Base-by-base conservation (phyloP, 345 rosid genomes). In the Brassica napus region DNA sequence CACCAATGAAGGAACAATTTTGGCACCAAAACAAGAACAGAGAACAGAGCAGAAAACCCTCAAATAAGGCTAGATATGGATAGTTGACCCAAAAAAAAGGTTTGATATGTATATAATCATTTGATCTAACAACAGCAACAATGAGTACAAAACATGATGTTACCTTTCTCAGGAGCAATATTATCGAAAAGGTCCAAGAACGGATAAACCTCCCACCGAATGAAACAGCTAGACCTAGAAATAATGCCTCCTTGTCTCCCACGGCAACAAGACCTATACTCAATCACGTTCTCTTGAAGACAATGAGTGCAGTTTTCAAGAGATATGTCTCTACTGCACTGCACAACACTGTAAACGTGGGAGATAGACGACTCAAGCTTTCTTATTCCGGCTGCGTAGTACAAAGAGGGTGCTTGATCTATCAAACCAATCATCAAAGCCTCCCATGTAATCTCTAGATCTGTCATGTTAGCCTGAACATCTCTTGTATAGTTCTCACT, bases 311-410 rank as follows among this genome's bases (percentile, higher is more conserved):
- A 88, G 4, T 68, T 83, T 1, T 0, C 0, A 1, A 28, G 4
- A 12, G 86, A 76, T 10, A 88, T 1, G 68, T 88, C 90, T 12
- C 73, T 81, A 1, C 79, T 85, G 72, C 94, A 90, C 83, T 90
- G 87, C 8, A 34, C 81, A 2, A 90, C 78, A 8, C 39, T 15
- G 69, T 78, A 90, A 14, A 90, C 12, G 0, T 2, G 49, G 14
- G 69, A 23, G 10, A 30, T 73, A 1, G 71, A 14, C 54, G 32
- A 67, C n/a, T 61, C 49, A 18, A 69, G 63, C 44, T 59, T 8
- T 7, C 4, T 35, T 3, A 47, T 44, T 10, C 12, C 21, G 2
- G 75, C 70, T 0, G 87, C 88, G 69, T 86, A 90, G 69, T 63
- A 84, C 54, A 3, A 69, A 69, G 55, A 77, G 0, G 75, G 61